phyloP scores from a whole-genome alignment of 306 rosid genomes.

The Castanopsis chinensis region DNA sequence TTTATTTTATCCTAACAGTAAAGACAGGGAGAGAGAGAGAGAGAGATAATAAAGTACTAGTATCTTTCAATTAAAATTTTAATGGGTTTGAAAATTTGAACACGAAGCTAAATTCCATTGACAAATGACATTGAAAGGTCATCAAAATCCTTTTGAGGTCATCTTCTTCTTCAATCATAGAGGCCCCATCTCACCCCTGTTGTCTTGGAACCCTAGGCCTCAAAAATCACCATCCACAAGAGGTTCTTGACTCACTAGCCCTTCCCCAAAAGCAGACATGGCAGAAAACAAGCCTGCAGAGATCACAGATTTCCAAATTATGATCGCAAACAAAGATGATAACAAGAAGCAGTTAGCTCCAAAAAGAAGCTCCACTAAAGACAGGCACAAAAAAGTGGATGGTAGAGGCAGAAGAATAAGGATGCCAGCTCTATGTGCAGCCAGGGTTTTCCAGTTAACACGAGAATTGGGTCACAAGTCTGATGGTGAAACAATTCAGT shows the following conservation, averaged over 20 bases:
- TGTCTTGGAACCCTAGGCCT: slow-evolving; percentile 16
- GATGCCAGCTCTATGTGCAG: slow-evolving; percentile 62
- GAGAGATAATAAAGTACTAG: not conserved
- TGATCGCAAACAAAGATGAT: slow-evolving; percentile 32
- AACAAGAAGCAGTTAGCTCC: slow-evolving; percentile 44
- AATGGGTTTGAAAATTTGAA: slow-evolving; percentile 6
- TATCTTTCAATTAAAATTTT: not conserved
- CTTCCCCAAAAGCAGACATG: slow-evolving; percentile 36
- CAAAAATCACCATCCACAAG: slow-evolving; percentile 14
- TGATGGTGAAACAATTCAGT: slow-evolving; percentile 56
- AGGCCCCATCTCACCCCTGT: slow-evolving; percentile 5
- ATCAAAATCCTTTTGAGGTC: slow-evolving; percentile 13
- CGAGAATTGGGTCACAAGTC: slow-evolving; percentile 51
- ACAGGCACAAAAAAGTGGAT: slow-evolving; percentile 58
- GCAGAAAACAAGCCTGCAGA: slow-evolving; percentile 47
- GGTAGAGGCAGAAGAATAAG: slow-evolving; percentile 58
- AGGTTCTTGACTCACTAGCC: slow-evolving; percentile 31
- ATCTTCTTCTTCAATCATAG: slow-evolving; percentile 21
- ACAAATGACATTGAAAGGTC: slow-evolving; percentile 15
- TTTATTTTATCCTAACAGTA: not conserved
- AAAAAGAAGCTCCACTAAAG: slow-evolving; percentile 46
- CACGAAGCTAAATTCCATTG: slow-evolving; percentile 14
- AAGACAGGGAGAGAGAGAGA: not conserved
- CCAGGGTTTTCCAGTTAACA: slow-evolving; percentile 53
- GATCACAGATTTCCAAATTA: slow-evolving; percentile 43